Conservation (phyloP, 2,329 filamentous ascomycete genomes). For the Alternaria brassicae region DNA sequence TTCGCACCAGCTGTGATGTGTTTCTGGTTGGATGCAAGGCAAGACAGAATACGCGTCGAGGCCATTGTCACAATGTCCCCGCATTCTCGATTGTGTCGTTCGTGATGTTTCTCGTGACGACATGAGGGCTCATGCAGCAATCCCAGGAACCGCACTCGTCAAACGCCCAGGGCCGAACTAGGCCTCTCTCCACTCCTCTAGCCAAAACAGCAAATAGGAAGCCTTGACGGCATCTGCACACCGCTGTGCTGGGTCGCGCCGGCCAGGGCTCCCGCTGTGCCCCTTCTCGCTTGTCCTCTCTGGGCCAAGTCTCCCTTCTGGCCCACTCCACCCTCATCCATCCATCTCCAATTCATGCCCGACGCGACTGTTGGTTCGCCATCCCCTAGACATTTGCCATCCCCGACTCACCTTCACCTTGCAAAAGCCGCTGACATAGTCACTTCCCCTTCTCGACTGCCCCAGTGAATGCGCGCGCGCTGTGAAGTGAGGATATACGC, state of each 20-base stretch:
- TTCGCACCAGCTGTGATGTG: not conserved
- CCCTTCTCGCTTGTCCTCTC: constrained; percentile 22
- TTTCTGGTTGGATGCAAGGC: not conserved
- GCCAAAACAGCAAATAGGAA: constrained; percentile 19
- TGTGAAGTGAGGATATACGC: not conserved
- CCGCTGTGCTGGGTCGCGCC: constrained; percentile 25
- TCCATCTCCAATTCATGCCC: constrained; percentile 19
- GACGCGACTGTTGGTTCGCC: constrained; percentile 10
- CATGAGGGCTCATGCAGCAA: constrained; percentile 20
- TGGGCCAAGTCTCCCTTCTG: constrained; percentile 17
- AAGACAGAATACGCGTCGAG: not conserved
- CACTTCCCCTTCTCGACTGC: not conserved
- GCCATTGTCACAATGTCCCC: not conserved
- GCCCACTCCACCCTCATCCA: not conserved
- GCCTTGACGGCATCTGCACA: constrained; percentile 4
- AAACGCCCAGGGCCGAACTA: not conserved
- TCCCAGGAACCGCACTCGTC: constrained; percentile 10
- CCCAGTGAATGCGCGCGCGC: constrained; percentile 1
- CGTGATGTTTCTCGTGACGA: constrained; percentile 15
- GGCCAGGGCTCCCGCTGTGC: constrained; percentile 17
- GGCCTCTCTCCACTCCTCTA: not conserved
- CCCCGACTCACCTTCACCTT: not conserved
- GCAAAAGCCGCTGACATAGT: not conserved
- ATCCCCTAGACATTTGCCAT: constrained; percentile 14
- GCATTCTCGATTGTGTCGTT: constrained; percentile 8